Evolutionary conservation across 768 basidiomycete species (phyloP).

Genomic region (Antrodiella citrinella): DNA sequence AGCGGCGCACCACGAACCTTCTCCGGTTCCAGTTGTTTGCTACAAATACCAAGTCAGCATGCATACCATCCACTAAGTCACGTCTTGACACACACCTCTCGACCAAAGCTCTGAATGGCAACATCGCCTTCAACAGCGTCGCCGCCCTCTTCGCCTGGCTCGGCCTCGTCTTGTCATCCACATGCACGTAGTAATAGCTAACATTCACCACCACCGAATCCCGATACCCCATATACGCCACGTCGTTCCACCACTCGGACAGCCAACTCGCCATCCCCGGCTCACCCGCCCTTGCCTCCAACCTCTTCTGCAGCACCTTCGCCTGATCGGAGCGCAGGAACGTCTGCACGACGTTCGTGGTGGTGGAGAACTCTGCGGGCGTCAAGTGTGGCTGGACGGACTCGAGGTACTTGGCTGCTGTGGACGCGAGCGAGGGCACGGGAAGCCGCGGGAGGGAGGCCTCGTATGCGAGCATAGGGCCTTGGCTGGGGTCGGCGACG

Average conservation of each 20-base stretch:
- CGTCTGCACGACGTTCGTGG: constrained; percentile 47
- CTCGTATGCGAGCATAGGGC: constrained; percentile 68
- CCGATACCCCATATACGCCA: constrained; percentile 79
- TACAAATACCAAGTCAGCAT: too few species aligned
- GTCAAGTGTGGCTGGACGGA: constrained; percentile 73
- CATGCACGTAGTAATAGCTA: constrained; percentile 92
- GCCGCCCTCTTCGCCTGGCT: constrained; percentile 71
- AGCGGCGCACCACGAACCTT: constrained; percentile 70
- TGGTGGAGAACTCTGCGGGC: constrained; percentile 48
- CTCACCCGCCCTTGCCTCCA: constrained; percentile 65
- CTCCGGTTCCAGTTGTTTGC: constrained; percentile 77
- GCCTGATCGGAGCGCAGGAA: constrained; percentile 69
- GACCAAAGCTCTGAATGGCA: constrained; percentile 77
- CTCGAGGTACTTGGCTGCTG: constrained; percentile 83
- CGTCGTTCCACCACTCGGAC: constrained; percentile 98
- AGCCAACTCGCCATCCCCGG: constrained; percentile 71
- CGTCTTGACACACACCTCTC: constrained; percentile 55
- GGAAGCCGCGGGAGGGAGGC: constrained; percentile 70
- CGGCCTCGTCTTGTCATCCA: constrained; percentile 48
- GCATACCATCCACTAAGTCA: too few species aligned
- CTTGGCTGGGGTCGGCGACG: constrained; percentile 45
- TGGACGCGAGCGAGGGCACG: constrained; percentile 76
- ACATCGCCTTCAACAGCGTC: constrained; percentile 72
- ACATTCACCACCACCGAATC: constrained; percentile 90
- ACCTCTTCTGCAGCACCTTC: constrained; percentile 65